Conservation (phyloP, 305 asterid genomes). For the Ruellia speciosa region DNA sequence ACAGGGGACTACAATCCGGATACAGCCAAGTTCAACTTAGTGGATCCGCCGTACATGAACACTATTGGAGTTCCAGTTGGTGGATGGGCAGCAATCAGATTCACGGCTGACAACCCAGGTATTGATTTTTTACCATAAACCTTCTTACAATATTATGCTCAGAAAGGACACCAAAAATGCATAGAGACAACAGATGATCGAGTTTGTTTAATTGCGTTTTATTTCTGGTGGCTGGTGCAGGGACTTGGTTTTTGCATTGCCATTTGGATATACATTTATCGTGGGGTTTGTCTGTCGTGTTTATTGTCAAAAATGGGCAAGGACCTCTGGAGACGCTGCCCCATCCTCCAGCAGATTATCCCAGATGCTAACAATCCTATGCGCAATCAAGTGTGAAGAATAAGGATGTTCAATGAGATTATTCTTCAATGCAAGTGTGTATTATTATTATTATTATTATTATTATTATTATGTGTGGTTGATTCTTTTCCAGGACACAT, state of each 20-base stretch:
- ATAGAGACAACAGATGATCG: no score
- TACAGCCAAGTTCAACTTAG: constrained; percentile 38
- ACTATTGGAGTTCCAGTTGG: constrained; percentile 71
- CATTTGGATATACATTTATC: constrained; percentile 51
- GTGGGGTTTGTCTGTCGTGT: constrained; percentile 55
- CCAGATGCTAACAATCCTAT: constrained; percentile 37
- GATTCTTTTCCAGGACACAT: no score
- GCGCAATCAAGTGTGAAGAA: background rate
- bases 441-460: no score
- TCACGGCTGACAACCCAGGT: constrained; percentile 71
- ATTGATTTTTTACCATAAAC: background rate
- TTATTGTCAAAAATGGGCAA: constrained; percentile 54
- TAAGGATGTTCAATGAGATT: constrained; percentile 17
- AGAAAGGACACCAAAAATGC: no score
- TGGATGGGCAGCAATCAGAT: constrained; percentile 73
- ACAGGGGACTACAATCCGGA: constrained; percentile 48
- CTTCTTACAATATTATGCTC: background rate
- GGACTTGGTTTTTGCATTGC: constrained; percentile 63
- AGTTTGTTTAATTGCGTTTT: no score
- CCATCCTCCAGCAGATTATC: constrained; percentile 62
- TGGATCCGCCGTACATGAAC: constrained; percentile 72
- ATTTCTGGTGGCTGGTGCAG: constrained; percentile 11
- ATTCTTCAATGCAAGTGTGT: constrained; percentile 33
- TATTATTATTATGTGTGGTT: no score
- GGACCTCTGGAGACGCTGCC: constrained; percentile 57